These are phyloP conservation scores for Xerophyta viscosa DNA, from an alignment of 106 monocot genomes.

Conservation along the genomic window DNA sequence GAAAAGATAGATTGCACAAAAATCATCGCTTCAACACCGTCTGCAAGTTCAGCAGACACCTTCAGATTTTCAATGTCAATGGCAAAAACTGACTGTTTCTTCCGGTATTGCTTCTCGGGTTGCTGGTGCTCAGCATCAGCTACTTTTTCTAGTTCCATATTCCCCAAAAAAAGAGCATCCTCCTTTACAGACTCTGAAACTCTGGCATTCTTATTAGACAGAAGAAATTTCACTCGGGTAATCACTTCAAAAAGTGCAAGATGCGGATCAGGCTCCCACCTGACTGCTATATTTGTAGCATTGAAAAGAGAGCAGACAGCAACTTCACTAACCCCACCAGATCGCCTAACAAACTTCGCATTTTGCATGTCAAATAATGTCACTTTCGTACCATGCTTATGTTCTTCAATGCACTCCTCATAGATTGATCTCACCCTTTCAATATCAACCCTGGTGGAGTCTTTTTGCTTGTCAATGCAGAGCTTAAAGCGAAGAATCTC, in stretches of 20 bases:
- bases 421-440: slow-evolving; percentile 57
- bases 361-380: slow-evolving; percentile 78
- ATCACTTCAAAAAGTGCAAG: slow-evolving; percentile 55
- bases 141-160: slow-evolving; percentile 18
- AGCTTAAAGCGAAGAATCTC: slow-evolving; percentile 50
- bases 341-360: slow-evolving; percentile 83
- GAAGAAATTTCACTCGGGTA: slow-evolving; percentile 42
- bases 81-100: slow-evolving; percentile 74
- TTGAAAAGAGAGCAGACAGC: slow-evolving; percentile 82
- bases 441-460: slow-evolving; percentile 64
- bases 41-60: slow-evolving; percentile 82
- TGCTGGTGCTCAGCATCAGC: slow-evolving; percentile 20
- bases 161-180: slow-evolving; percentile 14
- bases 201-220: slow-evolving; percentile 39
- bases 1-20: slow-evolving; percentile 88
- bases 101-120: slow-evolving; percentile 36
- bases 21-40: slow-evolving; percentile 79
- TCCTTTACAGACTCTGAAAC: slow-evolving; percentile 33
- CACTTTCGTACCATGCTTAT: slow-evolving; percentile 32
- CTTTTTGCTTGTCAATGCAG: slow-evolving; percentile 67
- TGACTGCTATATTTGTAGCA: slow-evolving; percentile 63
- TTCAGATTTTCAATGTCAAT: slow-evolving; percentile 76
- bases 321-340: slow-evolving; percentile 57
- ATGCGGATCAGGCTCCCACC: slow-evolving; percentile 97
- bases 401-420: slow-evolving; percentile 51